These are phyloP conservation scores for Colletotrichum tanaceti DNA, from an alignment of 2,329 filamentous ascomycete species.

Conservation along the genomic window DNA sequence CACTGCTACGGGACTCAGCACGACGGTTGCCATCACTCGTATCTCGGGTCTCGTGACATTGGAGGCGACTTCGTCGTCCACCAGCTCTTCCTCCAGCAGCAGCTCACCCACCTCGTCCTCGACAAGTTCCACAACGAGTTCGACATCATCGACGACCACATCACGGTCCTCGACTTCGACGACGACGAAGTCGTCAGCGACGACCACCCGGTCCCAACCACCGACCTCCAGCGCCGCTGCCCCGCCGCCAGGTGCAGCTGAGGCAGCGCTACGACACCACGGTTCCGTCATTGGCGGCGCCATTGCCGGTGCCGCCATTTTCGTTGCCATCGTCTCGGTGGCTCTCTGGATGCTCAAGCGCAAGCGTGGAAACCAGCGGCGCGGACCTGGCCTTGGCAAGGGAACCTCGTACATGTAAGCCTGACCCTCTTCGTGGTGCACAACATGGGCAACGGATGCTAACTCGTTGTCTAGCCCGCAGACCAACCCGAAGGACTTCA, in stretches of 20 bases:
- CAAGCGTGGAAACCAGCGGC: slow-evolving; percentile 55
- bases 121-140: slow-evolving; percentile 7
- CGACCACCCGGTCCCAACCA: slow-evolving; percentile 36
- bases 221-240: slow-evolving; percentile 38
- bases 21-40: slow-evolving; percentile 51
- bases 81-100: slow-evolving; percentile 39
- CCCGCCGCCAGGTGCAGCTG: slow-evolving; percentile 43
- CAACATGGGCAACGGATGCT: slow-evolving; percentile 32
- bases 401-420: slow-evolving; percentile 57
- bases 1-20: slow-evolving; percentile 57
- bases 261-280: slow-evolving; percentile 47
- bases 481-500: slow-evolving; percentile 46
- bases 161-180: slow-evolving; percentile 37
- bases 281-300: slow-evolving; percentile 67
- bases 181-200: slow-evolving; percentile 24
- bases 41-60: slow-evolving; percentile 56
- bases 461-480: slow-evolving; percentile 46
- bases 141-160: slow-evolving; percentile 13
- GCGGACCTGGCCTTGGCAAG: slow-evolving; percentile 55
- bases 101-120: slow-evolving; percentile 37
- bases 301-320: slow-evolving; percentile 62
- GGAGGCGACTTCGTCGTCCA: slow-evolving; percentile 33
- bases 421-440: slow-evolving; percentile 35
- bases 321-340: slow-evolving; percentile 57
- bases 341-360: slow-evolving; percentile 59